phyloP scores from a whole-genome alignment of 805 yeast species.

The Isabelozyma rhagii region DNA sequence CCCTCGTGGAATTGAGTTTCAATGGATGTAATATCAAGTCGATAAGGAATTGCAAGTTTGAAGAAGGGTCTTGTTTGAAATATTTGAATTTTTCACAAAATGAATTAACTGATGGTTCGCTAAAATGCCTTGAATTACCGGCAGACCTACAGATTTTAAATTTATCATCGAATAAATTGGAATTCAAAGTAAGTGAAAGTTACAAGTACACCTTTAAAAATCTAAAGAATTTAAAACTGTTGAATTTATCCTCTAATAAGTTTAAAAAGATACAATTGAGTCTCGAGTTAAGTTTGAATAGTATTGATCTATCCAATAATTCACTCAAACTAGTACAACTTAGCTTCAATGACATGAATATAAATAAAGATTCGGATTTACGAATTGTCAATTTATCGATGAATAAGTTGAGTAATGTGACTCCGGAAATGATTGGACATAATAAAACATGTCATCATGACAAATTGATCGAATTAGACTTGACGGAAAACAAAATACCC shows the following conservation, averaged over 20 bases:
- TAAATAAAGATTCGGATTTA: slow-evolving; percentile 1
- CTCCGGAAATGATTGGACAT: slow-evolving; percentile 9
- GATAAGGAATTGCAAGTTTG: slow-evolving; percentile 10
- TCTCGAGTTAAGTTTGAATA: slow-evolving; percentile 4
- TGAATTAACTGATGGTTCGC: not conserved
- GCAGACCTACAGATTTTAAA: slow-evolving; percentile 5
- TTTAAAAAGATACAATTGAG: slow-evolving; percentile 4
- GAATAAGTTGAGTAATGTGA: slow-evolving; percentile 9
- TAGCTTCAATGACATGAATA: not conserved
- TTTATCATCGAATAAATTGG: slow-evolving; percentile 7
- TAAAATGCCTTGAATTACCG: slow-evolving; percentile 7
- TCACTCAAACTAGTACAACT: not conserved
- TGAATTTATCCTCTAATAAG: slow-evolving; percentile 11
- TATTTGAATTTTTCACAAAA: slow-evolving; percentile 12
- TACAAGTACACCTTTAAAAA: slow-evolving; percentile 4
- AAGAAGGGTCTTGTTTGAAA: slow-evolving; percentile 4
- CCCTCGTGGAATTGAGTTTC: slow-evolving; percentile 13
- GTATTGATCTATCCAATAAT: slow-evolving; percentile 7
- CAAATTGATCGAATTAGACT: slow-evolving; percentile 12
- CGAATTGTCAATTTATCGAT: slow-evolving; percentile 8
- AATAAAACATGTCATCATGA: slow-evolving; percentile 4
- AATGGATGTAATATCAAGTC: slow-evolving; percentile 12
- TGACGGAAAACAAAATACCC: slow-evolving; percentile 10
- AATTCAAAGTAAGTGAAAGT: not conserved
- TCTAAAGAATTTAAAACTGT: slow-evolving; percentile 3